phyloP scores from a whole-genome alignment of 1,284 basidiomycete genomes.

The Hemileia vastatrix region DNA sequence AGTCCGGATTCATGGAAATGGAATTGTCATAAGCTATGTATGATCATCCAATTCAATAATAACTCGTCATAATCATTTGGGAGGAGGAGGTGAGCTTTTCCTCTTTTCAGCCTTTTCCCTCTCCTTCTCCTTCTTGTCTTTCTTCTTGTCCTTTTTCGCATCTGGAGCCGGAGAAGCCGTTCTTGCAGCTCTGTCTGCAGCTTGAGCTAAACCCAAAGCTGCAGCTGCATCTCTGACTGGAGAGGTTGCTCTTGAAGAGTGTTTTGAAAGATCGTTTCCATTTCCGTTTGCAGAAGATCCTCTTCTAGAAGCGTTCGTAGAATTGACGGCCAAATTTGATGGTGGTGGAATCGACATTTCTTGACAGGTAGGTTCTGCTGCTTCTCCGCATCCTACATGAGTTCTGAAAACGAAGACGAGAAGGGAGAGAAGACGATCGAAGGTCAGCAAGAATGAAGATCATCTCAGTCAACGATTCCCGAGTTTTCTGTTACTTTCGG shows the following conservation, averaged over 20 bases:
- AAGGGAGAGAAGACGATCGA: not conserved
- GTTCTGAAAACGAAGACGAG: slow-evolving; percentile 13
- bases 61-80: no score
- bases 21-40: no score
- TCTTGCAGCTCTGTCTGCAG: not conserved
- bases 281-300: not conserved
- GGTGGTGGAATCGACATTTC: slow-evolving; percentile 30
- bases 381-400: slow-evolving; percentile 36
- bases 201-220: not conserved
- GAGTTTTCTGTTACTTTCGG: not conserved
- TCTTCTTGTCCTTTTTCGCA: not conserved
- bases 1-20: no score
- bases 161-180: not conserved
- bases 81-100: no score
- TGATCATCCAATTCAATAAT: no score
- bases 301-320: not conserved
- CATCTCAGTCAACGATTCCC: not conserved
- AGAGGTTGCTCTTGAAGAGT: not conserved
- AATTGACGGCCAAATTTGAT: not conserved
- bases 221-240: not conserved
- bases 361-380: slow-evolving; percentile 36
- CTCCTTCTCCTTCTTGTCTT: no score
- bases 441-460: no score
- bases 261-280: not conserved
- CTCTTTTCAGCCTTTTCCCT: no score